Conservation (phyloP, 192 early-diverging fungal species). For the Coemansia sp. region DNA sequence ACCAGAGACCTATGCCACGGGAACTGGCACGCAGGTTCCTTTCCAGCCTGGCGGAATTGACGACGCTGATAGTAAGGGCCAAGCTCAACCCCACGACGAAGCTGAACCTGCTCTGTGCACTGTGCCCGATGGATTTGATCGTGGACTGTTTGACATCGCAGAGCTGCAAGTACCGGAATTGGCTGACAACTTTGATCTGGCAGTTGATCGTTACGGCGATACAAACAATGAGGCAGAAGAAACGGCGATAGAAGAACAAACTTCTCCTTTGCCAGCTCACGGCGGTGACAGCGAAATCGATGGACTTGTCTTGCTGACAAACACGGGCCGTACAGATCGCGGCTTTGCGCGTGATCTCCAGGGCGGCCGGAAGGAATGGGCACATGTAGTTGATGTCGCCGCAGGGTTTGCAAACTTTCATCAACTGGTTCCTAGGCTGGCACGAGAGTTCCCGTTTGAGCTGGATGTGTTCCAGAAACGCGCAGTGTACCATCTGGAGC, state of each 20-base stretch:
- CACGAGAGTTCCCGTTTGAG: constrained; percentile 87
- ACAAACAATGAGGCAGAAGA: neutral
- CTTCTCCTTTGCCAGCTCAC: neutral
- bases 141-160: constrained; percentile 29
- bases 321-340: neutral
- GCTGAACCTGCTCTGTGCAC: constrained; percentile 24
- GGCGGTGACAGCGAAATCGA: constrained; percentile 11
- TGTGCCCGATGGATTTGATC: constrained; percentile 45
- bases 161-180: constrained; percentile 5
- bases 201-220: constrained; percentile 21
- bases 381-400: constrained; percentile 86
- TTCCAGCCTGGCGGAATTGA: constrained; percentile 46
- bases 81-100: neutral
- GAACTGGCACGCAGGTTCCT: constrained; percentile 31
- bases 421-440: constrained; percentile 86
- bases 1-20: constrained; percentile 33
- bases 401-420: constrained; percentile 86
- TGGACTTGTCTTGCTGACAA: constrained; percentile 7
- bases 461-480: constrained; percentile 96
- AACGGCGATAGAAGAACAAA: neutral
- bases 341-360: neutral
- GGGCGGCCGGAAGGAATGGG: constrained; percentile 68
- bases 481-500: constrained; percentile 94
- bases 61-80: neutral
- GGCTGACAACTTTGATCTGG: constrained; percentile 16